These are phyloP conservation scores for Acmispon strigosus DNA, from an alignment of 306 rosid genomes.

Conservation along the genomic window DNA sequence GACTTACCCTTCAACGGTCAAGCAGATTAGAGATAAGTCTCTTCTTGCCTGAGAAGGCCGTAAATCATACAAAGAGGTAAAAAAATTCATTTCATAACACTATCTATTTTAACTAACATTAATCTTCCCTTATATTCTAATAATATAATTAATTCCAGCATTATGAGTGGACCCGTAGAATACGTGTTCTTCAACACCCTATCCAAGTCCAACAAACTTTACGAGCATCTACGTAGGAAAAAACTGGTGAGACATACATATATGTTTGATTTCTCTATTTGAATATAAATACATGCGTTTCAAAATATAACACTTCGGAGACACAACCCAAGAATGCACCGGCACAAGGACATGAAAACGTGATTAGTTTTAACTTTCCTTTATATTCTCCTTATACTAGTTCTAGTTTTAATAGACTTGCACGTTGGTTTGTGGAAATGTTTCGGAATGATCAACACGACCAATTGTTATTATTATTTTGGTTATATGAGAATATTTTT, in stretches of 20 bases:
- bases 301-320: too few species aligned
- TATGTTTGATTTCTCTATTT: not conserved
- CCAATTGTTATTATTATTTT: too few species aligned
- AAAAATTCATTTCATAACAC: not conserved
- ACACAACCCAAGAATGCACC: too few species aligned
- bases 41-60: not conserved
- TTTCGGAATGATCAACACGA: not conserved
- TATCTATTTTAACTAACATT: not conserved
- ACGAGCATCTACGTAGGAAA: not conserved
- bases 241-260: not conserved
- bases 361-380: too few species aligned
- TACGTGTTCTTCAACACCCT: not conserved
- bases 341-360: too few species aligned
- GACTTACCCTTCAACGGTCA: constrained; percentile 15
- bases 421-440: not conserved
- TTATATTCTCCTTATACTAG: too few species aligned
- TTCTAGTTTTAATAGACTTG: too few species aligned
- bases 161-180: not conserved
- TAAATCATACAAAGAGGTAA: not conserved
- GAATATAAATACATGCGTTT: not conserved
- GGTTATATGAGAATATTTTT: not conserved
- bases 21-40: too few species aligned
- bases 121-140: not conserved
- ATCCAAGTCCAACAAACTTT: not conserved
- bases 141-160: constrained; percentile 2